phyloP scores from a whole-genome alignment of 345 rosid species.

The Citrus glauca region DNA sequence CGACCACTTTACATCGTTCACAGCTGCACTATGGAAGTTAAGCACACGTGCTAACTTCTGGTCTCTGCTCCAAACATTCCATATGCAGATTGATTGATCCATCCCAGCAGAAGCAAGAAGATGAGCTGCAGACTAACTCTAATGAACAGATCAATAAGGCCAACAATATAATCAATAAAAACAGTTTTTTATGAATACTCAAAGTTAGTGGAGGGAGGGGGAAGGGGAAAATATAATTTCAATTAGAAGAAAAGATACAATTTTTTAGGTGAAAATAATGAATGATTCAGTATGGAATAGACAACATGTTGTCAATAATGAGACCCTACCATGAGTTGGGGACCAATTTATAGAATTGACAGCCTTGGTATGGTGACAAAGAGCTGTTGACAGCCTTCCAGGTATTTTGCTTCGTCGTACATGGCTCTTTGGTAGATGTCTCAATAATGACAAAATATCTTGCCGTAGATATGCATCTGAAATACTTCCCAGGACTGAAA shows the following conservation, averaged over 20 bases:
- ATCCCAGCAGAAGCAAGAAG: conserved; percentile 92
- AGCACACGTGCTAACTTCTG: conserved; percentile 56
- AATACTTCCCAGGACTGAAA: conserved; percentile 60
- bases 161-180: conserved; percentile 6
- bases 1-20: conserved; percentile 78
- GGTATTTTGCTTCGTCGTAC: conserved; percentile 34
- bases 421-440: conserved; percentile 29
- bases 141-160: conserved; percentile 46
- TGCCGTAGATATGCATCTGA: conserved; percentile 39
- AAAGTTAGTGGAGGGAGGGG: neutral
- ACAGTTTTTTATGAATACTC: neutral
- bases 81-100: conserved; percentile 60
- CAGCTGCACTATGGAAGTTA: conserved; percentile 59
- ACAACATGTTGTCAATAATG: neutral
- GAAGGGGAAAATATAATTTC: neutral
- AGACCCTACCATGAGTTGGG: conserved; percentile 56
- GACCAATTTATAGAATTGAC: conserved; percentile 77
- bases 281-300: neutral
- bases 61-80: conserved; percentile 78
- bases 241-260: neutral
- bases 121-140: conserved; percentile 66
- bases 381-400: conserved; percentile 42
- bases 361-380: conserved; percentile 60
- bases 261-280: neutral
- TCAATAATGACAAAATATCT: conserved; percentile 39